Percentiles rank a stretch among this genome's conserved stretches.
Evolutionary conservation across 2,329 filamentous ascomycete genomes (phyloP).

Genomic region (Cordyceps javanica): DNA sequence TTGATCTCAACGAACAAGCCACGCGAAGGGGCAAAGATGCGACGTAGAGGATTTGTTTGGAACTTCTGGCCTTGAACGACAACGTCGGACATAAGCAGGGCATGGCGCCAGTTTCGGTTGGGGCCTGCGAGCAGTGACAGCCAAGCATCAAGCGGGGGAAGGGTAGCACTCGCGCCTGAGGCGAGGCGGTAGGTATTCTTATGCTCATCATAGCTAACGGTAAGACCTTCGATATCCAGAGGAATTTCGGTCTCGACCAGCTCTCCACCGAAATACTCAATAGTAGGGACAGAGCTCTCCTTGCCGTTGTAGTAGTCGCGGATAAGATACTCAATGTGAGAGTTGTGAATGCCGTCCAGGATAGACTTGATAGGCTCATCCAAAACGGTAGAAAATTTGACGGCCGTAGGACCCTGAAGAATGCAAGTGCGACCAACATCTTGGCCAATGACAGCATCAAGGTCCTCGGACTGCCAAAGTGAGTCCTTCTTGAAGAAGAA

Average conservation of each 20-base stretch:
- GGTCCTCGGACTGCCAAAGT: conserved; percentile 96
- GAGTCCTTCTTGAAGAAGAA: conserved; percentile 99
- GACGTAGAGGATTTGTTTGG: conserved; percentile 91
- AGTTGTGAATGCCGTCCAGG: conserved; percentile 80
- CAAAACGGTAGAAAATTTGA: conserved; percentile 79
- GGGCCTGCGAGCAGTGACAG: conserved; percentile 79
- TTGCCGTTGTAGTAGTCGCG: conserved; percentile 74
- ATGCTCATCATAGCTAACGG: conserved; percentile 67
- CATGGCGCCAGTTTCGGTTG: conserved; percentile 87
- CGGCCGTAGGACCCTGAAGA: conserved; percentile 88
- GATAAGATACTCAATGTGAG: conserved; percentile 75
- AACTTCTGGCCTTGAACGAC: conserved; percentile 95
- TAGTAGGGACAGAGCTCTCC: conserved; percentile 67
- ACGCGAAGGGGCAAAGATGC: conserved; percentile 79
- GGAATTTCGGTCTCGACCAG: conserved; percentile 66
- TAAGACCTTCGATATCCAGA: conserved; percentile 77
- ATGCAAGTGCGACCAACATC: conserved; percentile 96
- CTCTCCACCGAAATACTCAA: conserved; percentile 95
- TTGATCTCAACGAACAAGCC: conserved; percentile 87
- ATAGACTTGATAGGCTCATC: conserved; percentile 96
- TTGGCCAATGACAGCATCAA: conserved; percentile 91
- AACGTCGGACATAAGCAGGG: conserved; percentile 87
- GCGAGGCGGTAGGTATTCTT: conserved; percentile 84
- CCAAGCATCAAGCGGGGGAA: conserved; percentile 81
- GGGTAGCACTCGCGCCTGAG: conserved; percentile 61